phyloP scores from a whole-genome alignment of 805 yeast species.

The Jamesozyma piceae region DNA sequence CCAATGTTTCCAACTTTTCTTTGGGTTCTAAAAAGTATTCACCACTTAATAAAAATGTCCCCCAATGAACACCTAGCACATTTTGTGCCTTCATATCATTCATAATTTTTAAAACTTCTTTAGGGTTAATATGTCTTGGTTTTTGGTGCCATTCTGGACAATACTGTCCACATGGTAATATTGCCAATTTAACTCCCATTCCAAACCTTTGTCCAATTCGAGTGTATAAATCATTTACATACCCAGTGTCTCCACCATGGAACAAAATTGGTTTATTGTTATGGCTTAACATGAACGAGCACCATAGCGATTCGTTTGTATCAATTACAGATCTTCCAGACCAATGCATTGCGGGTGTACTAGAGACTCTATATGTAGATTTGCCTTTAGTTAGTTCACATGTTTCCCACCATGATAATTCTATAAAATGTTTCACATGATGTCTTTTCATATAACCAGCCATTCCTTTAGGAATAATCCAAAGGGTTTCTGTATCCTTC shows the following conservation, averaged over 20 bases:
- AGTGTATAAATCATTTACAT: constrained; percentile 60
- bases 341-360: constrained; percentile 97
- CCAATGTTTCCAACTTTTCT: constrained; percentile 41
- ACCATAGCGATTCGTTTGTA: constrained; percentile 78
- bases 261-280: constrained; percentile 64
- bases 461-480: constrained; percentile 87
- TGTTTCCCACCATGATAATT: constrained; percentile 90
- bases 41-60: constrained; percentile 82
- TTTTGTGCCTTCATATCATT: constrained; percentile 48
- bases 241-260: constrained; percentile 96
- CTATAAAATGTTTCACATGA: constrained; percentile 56
- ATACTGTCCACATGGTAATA: constrained; percentile 91
- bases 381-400: constrained; percentile 33
- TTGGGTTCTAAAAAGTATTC: constrained; percentile 86
- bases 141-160: constrained; percentile 91
- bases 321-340: constrained; percentile 79
- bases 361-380: constrained; percentile 65
- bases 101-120: constrained; percentile 63
- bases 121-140: constrained; percentile 80
- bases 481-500: constrained; percentile 33
- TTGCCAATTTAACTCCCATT: constrained; percentile 46
- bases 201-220: constrained; percentile 60
- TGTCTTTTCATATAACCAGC: constrained; percentile 45
- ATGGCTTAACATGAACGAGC: constrained; percentile 65
- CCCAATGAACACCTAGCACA: constrained; percentile 92